Base-by-base conservation (phyloP, 345 rosid genomes). In the Lenwebbia sp. region DNA sequence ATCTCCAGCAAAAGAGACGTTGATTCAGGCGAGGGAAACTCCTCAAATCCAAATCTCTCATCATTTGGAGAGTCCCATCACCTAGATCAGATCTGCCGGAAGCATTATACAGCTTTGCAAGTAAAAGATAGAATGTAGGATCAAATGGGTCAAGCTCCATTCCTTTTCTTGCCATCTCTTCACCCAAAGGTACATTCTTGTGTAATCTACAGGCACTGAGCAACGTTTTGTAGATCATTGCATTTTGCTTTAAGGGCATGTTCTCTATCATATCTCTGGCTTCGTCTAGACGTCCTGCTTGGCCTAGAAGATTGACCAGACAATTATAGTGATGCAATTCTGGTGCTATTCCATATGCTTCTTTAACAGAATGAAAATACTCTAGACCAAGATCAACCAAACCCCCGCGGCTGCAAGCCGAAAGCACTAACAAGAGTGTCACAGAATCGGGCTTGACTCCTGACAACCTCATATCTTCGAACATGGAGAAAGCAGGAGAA, bases 131-230 rank as follows among this genome's bases (percentile, higher is more conserved):
- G 84, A 95, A 93, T 26, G 91, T 89, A 52, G 91, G 91, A 90
- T 95, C 94, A 6, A 7, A 86, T 51, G 94, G 93, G 86, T 92
- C 65, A 60, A 93, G 89, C 83, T 88, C 90, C 28, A 93, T 92
- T 54, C 95, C 97, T 84, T 87, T 87, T 90, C 91, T 91, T 28
- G 96, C 97, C 89, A 92, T 89, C 65, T 93, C 93, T 92, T 95
- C 97, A 26, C 94, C 96, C 6, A 94, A 87, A 83, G 92, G 87
- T 58, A 94, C 83, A 82, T 92, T 92, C 87, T 87, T 87, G 74
- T 93, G 93, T 78, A 87, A 84, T 83, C 88, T 90, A 91, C 95
- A 93, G 83, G 94, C 93, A 65, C 90, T 86, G 76, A 95, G 82
- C 86, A 94, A 10, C 41, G 92, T 92, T 86, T 92, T 94, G 92